Conservation (phyloP, 441 rosid genomes). For the Bruguiera hainesii region DNA sequence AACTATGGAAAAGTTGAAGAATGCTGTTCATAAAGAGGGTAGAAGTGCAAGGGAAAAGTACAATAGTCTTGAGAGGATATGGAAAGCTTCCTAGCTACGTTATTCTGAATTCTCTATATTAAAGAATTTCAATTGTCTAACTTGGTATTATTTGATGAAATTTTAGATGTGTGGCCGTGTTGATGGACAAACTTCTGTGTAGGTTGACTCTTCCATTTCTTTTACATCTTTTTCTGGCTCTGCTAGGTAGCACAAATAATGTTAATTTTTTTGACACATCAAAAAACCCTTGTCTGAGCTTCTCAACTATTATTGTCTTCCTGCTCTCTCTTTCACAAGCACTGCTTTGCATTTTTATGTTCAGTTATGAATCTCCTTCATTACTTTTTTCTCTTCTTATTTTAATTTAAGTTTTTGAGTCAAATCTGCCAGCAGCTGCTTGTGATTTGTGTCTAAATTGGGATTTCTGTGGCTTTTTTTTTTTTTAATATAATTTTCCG, state of each 20-base stretch:
- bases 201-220: neutral
- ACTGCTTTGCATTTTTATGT: neutral
- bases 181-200: neutral
- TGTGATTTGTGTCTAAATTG: conserved; percentile 1
- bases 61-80: conserved; percentile 43
- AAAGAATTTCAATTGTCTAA: conserved; percentile 6
- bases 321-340: neutral
- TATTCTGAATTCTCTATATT: conserved; percentile 7
- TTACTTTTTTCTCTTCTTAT: neutral
- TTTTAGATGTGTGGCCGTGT: neutral
- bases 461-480: neutral
- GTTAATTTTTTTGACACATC: neutral
- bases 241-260: neutral
- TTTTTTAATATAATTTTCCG: no score
- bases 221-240: neutral
- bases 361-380: neutral
- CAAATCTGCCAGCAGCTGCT: neutral
- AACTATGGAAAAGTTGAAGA: conserved; percentile 48
- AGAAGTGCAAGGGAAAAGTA: conserved; percentile 41
- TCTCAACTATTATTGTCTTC: no score
- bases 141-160: conserved; percentile 1
- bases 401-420: neutral
- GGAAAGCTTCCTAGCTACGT: conserved; percentile 32
- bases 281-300: no score
- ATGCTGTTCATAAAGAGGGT: conserved; percentile 32